Conservation (phyloP, 2,329 filamentous ascomycete species). For the Dryadomyces quercivorus region DNA sequence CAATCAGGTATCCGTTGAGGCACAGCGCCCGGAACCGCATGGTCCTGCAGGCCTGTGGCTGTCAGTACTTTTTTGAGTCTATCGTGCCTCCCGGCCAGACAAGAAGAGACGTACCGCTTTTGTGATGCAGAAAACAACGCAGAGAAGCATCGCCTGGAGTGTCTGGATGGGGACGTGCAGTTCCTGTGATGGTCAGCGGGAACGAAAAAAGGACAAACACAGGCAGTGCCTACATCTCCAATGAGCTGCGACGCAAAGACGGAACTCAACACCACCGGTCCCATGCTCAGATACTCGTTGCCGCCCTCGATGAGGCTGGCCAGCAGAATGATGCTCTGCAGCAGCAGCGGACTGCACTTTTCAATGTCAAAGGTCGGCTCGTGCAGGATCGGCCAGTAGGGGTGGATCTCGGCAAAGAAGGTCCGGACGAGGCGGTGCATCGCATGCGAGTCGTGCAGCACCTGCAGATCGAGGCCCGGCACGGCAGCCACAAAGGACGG, state of each 20-base stretch:
- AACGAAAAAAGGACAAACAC: not conserved
- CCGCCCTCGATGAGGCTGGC: constrained; percentile 1
- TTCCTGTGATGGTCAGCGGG: not conserved
- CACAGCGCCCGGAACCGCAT: constrained; percentile 1
- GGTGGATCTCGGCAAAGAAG: constrained; percentile 2
- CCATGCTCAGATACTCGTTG: not conserved
- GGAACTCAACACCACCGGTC: not conserved
- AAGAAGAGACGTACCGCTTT: not conserved
- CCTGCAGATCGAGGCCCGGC: not conserved
- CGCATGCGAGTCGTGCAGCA: not conserved
- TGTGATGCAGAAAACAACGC: constrained; percentile 3
- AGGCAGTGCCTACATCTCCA: not conserved
- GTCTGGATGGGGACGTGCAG: not conserved
- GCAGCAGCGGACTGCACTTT: not conserved
- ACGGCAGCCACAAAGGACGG: not conserved
- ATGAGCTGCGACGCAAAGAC: not conserved
- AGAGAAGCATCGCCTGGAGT: constrained; percentile 5
- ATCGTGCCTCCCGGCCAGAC: too few species aligned
- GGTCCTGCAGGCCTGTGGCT: not conserved
- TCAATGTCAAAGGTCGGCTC: constrained; percentile 1
- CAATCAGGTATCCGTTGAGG: not conserved
- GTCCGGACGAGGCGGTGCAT: not conserved
- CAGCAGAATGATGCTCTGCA: not conserved
- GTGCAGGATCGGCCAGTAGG: constrained; percentile 4
- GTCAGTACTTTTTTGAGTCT: not conserved